phyloP scores from a whole-genome alignment of 805 yeast species.

The Sungouiella thailandica region DNA sequence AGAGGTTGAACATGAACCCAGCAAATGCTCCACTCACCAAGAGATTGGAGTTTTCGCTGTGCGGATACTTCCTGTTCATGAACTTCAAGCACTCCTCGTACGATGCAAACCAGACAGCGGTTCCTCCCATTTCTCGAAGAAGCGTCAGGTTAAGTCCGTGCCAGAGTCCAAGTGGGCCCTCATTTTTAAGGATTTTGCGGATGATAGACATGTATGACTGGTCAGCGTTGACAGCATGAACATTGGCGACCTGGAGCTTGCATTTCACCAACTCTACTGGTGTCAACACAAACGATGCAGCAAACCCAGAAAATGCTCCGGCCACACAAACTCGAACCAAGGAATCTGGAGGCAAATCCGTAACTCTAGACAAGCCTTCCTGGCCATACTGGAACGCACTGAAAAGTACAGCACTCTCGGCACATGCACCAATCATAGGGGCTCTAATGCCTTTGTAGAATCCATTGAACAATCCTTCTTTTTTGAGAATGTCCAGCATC shows the following conservation, averaged over 20 bases:
- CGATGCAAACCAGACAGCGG: conserved; percentile 92
- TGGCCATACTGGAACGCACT: conserved; percentile 47
- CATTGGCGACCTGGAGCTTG: conserved; percentile 64
- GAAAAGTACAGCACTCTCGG: conserved; percentile 80
- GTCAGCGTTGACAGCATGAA: conserved; percentile 14
- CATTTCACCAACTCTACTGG: conserved; percentile 93
- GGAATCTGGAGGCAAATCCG: conserved; percentile 4
- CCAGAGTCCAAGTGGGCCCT: conserved; percentile 78
- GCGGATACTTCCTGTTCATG: conserved; percentile 24
- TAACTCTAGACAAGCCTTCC: conserved; percentile 2
- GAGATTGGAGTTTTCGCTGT: conserved; percentile 41
- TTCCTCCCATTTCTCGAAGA: conserved; percentile 80
- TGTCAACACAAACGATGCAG: conserved; percentile 78
- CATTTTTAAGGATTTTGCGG: conserved; percentile 35
- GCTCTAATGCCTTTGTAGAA: conserved; percentile 77
- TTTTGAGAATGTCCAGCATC: conserved; percentile 51
- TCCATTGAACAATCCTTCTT: conserved; percentile 69
- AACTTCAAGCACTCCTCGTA: conserved; percentile 53
- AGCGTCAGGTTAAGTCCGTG: conserved; percentile 80
- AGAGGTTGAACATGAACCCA: conserved; percentile 74
- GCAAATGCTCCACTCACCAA: conserved; percentile 81
- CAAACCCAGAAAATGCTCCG: conserved; percentile 80
- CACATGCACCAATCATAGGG: conserved; percentile 85
- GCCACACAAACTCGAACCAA: conserved; percentile 37
- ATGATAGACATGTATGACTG: conserved; percentile 29